Evolutionary conservation across 1,284 basidiomycete genomes (phyloP), one percentile per base, ranked within the genome.

Genomic region (Malassezia sympodialis): DNA sequence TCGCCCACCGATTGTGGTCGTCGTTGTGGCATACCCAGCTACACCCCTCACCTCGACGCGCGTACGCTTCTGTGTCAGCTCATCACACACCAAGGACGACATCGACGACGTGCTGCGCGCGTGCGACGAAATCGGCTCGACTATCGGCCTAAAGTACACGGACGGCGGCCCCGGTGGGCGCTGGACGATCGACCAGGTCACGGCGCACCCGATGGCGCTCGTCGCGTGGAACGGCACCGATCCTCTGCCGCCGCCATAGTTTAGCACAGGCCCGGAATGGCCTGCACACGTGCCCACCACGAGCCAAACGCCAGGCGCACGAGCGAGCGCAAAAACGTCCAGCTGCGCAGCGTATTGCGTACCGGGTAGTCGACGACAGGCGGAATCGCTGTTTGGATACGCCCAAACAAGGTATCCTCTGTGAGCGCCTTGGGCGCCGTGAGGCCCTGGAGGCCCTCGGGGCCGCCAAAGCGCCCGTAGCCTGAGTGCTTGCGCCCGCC

Each of bases 61-160:
- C 21, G 90, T 93, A 35, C 81, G 93, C 66, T 96, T 96, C 80
- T 98, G 94, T 75, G 80, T 96, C 21, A 90, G 87, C 53, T 87
- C 93, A 4, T 80, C 89, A 51, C 93, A 98, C 79, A 96, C 93
- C 56, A 98, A 98, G 79, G 85, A 90, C 69, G 94, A 99, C 70
- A 83, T 98, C 51, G 93, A 98, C 77, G 79, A 80, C 26, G 78
- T 98, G 30, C 79, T 99, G 41, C 78, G 81, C 39, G 91, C 93
- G 6, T 90, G 87, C 71, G 89, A 96, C 77, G 91, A 96, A 77
- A 79, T 98, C 59, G 93, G 94, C 26, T 83, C 86, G 67, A 72
- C 88, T 28, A 79, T 98, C 53, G 86, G 89, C 74, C 77, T 98
- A 76, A 78, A 78, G 65, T 65, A 77, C 59, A 44, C 91, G 87